Evolutionary conservation across 371 early-diverging fungal species (phyloP), one percentile per base, ranked within the genome.

Genomic region (Mucor velutinosus): DNA sequence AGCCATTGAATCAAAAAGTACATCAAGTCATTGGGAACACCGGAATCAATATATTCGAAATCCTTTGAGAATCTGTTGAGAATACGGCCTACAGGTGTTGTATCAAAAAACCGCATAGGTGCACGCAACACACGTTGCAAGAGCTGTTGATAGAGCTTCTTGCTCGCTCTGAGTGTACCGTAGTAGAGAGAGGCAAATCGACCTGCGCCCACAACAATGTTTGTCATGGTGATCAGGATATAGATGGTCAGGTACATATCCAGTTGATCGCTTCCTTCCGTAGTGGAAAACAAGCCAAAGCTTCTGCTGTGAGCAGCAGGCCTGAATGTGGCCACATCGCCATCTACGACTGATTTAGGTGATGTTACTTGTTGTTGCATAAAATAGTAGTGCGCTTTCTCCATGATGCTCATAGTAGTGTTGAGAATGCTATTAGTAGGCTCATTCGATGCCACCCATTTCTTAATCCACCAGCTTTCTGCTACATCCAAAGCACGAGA

Each of bases 71-170:
- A 97, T 27, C 98, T 78, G 74, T 94, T 95, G 74, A 97, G 78
- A 58, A 97, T 90, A 47, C 95, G 89, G 17, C 98, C 98, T 14
- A 95, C 75, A 4, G 97, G 97, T 23, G 95, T 97, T 25, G 84
- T 89, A 58, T 97, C 97, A 72, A 95, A 95, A 82, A 96, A 96
- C 7, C 90, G 82, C 60, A 95, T 78, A 25, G 86, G 87, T 2
- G 93, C 92, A 58, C 82, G 86, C 11, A 90, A 73, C 7, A 92
- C 80, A 3, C 88, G 75, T 49, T 80, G 59, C 37, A 93, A 76
- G 23, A 90, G 67, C 30, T 77, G 71, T 57, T 74, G 56, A 61
- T 87, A 88, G 11, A 92, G 55, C 1, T 60, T 61, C 12, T 78
- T 76, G 3, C 86, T 84, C 17, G 89, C 90, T 17, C 84, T 77